phyloP scores from a whole-genome alignment of 1,284 basidiomycete species.

The Cutaneotrichosporon sp. region DNA sequence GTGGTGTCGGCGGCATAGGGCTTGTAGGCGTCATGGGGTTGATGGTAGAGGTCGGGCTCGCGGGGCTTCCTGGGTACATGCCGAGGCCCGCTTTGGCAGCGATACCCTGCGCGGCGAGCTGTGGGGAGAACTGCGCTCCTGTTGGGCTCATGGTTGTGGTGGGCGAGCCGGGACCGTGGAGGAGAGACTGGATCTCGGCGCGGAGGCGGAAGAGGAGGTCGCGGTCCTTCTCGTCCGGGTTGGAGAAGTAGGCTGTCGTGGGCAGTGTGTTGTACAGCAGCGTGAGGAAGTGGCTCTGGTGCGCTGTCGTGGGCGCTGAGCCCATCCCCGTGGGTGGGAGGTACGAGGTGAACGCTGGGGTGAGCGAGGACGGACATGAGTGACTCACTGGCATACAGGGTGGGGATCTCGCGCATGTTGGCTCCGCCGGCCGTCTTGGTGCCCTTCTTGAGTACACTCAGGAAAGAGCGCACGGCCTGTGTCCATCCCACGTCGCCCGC shows the following conservation, averaged over 20 bases:
- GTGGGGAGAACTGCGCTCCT: constrained; percentile 8
- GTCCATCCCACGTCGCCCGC: constrained; percentile 46
- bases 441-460: constrained; percentile 42
- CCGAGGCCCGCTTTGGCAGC: constrained; percentile 10
- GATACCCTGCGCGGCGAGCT: constrained; percentile 8
- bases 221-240: constrained; percentile 43
- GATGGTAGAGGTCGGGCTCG: background rate
- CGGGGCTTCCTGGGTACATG: background rate
- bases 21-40: constrained; percentile 13
- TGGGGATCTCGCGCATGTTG: constrained; percentile 47
- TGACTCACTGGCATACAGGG: constrained; percentile 43
- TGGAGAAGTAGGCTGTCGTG: constrained; percentile 34
- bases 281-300: constrained; percentile 40
- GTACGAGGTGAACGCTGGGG: constrained; percentile 35
- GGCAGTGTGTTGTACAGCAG: constrained; percentile 43
- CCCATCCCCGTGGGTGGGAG: constrained; percentile 30
- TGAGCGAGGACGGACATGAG: background rate
- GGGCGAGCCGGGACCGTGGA: constrained; percentile 24
- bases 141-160: background rate
- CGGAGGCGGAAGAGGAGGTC: constrained; percentile 48
- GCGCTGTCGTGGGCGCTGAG: constrained; percentile 24
- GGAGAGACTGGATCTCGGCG: constrained; percentile 47
- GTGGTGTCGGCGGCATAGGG: constrained; percentile 3
- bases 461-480: constrained; percentile 34
- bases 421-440: constrained; percentile 47